A percentile compares a stretch with the other conserved stretches of the same genome.
These are phyloP conservation scores for Colletotrichum sp. DNA, from an alignment of 2,329 filamentous ascomycete genomes.

Conservation along the genomic window DNA sequence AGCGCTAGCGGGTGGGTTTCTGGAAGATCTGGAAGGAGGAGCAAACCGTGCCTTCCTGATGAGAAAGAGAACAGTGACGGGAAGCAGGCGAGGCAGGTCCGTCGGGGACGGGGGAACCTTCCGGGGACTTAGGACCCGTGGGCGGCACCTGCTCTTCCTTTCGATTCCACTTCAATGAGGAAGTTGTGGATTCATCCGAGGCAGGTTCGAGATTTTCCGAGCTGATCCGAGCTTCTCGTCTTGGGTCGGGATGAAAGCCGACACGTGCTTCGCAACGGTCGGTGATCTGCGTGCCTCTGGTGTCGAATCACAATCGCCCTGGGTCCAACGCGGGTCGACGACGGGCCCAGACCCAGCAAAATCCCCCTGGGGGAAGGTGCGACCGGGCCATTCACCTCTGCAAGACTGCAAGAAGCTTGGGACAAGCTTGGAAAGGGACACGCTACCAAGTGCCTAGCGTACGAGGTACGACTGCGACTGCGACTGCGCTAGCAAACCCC, in stretches of 20 bases:
- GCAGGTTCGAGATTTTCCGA: not conserved
- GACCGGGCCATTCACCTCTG: not conserved
- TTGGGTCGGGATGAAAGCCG: not conserved
- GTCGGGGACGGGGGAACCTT: not conserved
- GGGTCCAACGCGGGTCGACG: not conserved
- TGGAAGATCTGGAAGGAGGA: not conserved
- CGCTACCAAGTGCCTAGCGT: not conserved
- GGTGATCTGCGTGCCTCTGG: not conserved
- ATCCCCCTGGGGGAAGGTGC: not conserved
- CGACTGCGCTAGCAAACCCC: not conserved
- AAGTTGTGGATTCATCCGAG: not conserved
- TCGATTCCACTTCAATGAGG: too few relatives aligned
- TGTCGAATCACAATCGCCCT: constrained; percentile 9
- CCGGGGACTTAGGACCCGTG: not conserved
- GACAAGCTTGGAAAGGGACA: not conserved
- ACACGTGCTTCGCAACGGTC: not conserved
- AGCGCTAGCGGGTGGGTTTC: not conserved
- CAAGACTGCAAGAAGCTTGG: not conserved
- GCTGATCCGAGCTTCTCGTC: not conserved
- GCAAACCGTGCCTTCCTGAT: not conserved
- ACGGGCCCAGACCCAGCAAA: constrained; percentile 5
- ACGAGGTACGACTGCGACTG: not conserved
- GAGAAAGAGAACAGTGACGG: not conserved
- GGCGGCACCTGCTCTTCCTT: too few relatives aligned
- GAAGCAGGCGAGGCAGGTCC: not conserved